Evolutionary conservation across 257 asterid genomes (phyloP).

Genomic region (Penstemon barbatus): DNA sequence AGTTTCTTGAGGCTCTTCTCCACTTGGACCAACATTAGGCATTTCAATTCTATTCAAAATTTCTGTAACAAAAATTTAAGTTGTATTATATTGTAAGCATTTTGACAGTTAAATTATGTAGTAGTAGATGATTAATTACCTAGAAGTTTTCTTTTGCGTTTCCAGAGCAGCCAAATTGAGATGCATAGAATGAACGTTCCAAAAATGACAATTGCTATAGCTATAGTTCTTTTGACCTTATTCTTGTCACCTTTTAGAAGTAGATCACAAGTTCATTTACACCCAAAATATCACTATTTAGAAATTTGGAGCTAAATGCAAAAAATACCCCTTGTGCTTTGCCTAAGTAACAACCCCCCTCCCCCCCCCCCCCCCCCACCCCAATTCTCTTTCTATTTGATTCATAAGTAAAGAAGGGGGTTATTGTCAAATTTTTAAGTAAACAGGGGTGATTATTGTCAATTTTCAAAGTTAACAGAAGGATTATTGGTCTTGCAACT

Average conservation of each 20-base stretch:
- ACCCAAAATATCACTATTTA: background rate
- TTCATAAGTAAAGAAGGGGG: too few species aligned
- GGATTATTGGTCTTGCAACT: too few species aligned
- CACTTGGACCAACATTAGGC: slow-evolving; percentile 39
- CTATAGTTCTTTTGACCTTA: slow-evolving; percentile 27
- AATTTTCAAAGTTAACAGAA: too few species aligned
- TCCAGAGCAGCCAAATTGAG: slow-evolving; percentile 44
- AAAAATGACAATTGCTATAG: slow-evolving; percentile 32
- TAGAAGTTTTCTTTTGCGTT: slow-evolving; percentile 29
- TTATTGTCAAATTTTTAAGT: too few species aligned
- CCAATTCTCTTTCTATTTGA: too few species aligned
- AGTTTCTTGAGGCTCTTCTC: slow-evolving; percentile 55
- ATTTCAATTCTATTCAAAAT: slow-evolving; percentile 27
- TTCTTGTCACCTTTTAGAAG: slow-evolving; percentile 35
- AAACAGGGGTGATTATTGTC: too few species aligned
- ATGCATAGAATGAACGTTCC: slow-evolving; percentile 42
- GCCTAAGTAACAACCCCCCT: too few species aligned
- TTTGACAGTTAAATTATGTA: background rate
- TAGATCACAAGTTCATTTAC: background rate
- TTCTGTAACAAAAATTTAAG: slow-evolving; percentile 34
- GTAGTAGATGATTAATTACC: slow-evolving; percentile 39
- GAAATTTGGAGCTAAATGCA: too few species aligned
- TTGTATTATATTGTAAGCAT: background rate
- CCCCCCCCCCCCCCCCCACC: too few species aligned
- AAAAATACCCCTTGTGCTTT: too few species aligned